Conservation (phyloP, 306 rosid genomes). For the Cicer yamashitae region DNA sequence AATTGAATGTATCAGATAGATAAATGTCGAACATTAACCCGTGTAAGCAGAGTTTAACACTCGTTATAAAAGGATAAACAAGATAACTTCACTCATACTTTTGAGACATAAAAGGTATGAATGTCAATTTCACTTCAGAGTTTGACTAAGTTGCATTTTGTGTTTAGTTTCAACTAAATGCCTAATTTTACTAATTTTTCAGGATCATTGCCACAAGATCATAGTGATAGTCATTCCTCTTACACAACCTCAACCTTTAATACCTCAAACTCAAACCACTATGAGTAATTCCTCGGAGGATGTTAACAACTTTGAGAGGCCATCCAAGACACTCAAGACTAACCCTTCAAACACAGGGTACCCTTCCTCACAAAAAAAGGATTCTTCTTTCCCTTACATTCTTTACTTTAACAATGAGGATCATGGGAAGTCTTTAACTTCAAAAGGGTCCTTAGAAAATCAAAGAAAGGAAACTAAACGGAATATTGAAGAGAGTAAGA, state of each 20-base stretch:
- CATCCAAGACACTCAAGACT: conserved; percentile 31
- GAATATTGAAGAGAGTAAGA: neutral
- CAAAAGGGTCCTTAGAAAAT: conserved; percentile 30
- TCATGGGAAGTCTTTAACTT: conserved; percentile 1
- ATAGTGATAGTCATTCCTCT: conserved; percentile 41
- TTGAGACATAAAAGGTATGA: too few species aligned
- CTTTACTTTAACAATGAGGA: conserved; percentile 52
- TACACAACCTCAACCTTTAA: conserved; percentile 20
- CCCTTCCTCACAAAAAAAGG: neutral
- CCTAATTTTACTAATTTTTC: conserved; percentile 9
- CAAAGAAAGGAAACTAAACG: conserved; percentile 37
- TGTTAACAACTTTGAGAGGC: conserved; percentile 49
- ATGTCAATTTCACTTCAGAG: too few species aligned
- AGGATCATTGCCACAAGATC: conserved; percentile 10
- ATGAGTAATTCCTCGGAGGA: conserved; percentile 48
- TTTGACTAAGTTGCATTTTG: neutral
- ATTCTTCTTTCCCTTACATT: conserved; percentile 47
- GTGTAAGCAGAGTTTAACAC: too few species aligned
- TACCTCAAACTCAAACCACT: conserved; percentile 9
- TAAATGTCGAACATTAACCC: too few species aligned
- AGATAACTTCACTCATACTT: too few species aligned
- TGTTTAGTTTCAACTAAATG: neutral
- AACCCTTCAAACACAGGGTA: conserved; percentile 11
- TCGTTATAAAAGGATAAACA: too few species aligned
- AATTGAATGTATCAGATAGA: too few species aligned